Percentiles rank a stretch among this genome's conserved stretches.
These are phyloP conservation scores for Ambrosia hybrid DNA, from an alignment of 140 eudicot genomes.

Conservation along the genomic window DNA sequence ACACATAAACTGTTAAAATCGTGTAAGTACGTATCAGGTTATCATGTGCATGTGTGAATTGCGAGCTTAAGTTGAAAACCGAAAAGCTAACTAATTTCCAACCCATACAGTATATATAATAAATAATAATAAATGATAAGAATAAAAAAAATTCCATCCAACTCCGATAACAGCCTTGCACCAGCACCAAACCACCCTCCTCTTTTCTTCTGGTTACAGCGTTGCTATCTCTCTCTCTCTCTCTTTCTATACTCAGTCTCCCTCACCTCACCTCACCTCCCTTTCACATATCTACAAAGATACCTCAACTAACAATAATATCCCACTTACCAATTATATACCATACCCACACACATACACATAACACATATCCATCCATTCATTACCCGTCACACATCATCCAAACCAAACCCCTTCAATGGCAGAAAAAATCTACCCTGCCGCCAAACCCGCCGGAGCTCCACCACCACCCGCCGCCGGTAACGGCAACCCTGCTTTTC, in stretches of 20 bases:
- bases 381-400: neutral
- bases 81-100: no score
- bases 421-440: conserved; percentile 83
- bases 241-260: conserved; percentile 2
- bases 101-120: neutral
- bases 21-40: no score
- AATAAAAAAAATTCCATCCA: conserved; percentile 30
- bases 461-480: conserved; percentile 34
- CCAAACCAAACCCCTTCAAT: conserved; percentile 12
- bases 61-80: no score
- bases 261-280: conserved; percentile 8
- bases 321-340: neutral
- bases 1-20: no score
- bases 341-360: neutral
- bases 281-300: conserved; percentile 7
- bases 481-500: conserved; percentile 40
- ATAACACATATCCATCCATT: no score
- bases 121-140: neutral
- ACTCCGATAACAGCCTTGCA: conserved; percentile 41
- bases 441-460: conserved; percentile 59
- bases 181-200: neutral
- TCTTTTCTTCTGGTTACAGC: conserved; percentile 13
- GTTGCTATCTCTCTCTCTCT: conserved; percentile 32
- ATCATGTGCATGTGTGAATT: no score
- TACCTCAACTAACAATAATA: conserved; percentile 20